Percentiles rank a stretch among this genome's conserved stretches.
Evolutionary conservation across 1,284 basidiomycete genomes (phyloP).

Genomic region (Cryptococcus sp.): DNA sequence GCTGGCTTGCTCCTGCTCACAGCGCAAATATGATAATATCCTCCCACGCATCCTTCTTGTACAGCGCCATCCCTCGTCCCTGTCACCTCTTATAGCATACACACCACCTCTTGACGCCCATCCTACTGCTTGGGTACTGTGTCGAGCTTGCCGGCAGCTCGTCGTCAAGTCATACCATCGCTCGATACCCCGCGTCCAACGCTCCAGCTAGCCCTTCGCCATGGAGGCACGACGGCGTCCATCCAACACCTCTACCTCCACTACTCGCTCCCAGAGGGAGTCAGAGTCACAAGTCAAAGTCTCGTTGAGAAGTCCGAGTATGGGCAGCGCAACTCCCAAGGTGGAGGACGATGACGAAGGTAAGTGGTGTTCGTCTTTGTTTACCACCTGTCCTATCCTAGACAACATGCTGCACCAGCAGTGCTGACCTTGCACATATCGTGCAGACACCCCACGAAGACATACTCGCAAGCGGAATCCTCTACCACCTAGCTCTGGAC

Average conservation of each 20-base stretch:
- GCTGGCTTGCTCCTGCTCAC: too few species aligned
- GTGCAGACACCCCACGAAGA: constrained; percentile 30
- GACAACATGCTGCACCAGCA: neutral
- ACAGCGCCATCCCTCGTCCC: too few species aligned
- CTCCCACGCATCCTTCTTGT: too few species aligned
- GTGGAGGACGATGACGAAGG: constrained; percentile 22
- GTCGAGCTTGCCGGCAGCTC: neutral
- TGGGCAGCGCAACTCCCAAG: constrained; percentile 17
- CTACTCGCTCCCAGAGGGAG: constrained; percentile 13
- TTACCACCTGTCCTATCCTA: neutral
- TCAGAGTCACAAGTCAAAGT: constrained; percentile 11
- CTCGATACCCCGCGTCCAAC: neutral
- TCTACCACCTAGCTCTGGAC: constrained; percentile 46
- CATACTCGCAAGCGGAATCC: constrained; percentile 46
- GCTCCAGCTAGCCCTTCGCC: neutral
- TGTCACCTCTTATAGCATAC: too few species aligned
- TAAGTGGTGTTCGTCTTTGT: neutral
- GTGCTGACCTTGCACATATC: neutral
- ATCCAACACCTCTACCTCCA: constrained; percentile 17
- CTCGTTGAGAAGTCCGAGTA: constrained; percentile 14
- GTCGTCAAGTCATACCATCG: neutral
- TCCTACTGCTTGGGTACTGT: too few species aligned
- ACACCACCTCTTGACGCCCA: too few species aligned
- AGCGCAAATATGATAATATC: too few species aligned
- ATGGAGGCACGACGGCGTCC: constrained; percentile 15